phyloP scores from a whole-genome alignment of 2,329 filamentous ascomycete genomes.

The Epicoccum sorghinum region DNA sequence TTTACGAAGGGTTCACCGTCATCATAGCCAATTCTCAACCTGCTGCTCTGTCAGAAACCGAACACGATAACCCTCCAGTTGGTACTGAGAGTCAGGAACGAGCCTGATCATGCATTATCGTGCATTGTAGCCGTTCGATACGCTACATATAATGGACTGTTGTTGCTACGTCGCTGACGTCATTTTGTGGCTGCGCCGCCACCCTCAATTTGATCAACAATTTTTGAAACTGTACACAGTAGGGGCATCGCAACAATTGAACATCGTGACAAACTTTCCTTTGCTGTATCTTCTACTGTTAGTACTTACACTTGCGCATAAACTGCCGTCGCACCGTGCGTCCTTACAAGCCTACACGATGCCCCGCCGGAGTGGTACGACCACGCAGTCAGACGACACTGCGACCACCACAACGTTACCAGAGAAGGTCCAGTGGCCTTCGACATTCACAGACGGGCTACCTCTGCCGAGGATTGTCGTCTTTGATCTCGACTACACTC shows the following conservation, averaged over 20 bases:
- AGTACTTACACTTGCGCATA: background rate
- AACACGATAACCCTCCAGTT: too few relatives aligned
- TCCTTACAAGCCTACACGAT: constrained; percentile 23
- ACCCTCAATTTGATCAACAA: background rate
- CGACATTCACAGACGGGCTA: constrained; percentile 67
- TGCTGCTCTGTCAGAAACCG: too few relatives aligned
- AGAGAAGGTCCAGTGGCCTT: constrained; percentile 50
- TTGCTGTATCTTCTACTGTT: background rate
- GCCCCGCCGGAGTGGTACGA: constrained; percentile 36
- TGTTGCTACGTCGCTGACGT: constrained; percentile 1
- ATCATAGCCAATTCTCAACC: too few relatives aligned
- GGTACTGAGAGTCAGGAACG: too few relatives aligned
- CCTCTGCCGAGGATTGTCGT: constrained; percentile 84
- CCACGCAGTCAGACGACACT: constrained; percentile 28
- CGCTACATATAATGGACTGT: too few relatives aligned
- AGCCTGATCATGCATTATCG: too few relatives aligned
- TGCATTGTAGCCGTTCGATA: too few relatives aligned
- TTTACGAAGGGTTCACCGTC: too few relatives aligned
- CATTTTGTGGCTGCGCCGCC: constrained; percentile 6
- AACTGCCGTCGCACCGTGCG: background rate
- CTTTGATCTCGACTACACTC: constrained; percentile 96
- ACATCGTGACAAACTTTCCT: background rate
- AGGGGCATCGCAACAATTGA: background rate
- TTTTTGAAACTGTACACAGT: background rate
- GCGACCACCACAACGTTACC: constrained; percentile 46